Conservation (phyloP, 2,329 filamentous ascomycete genomes). For the Talaromyces sp. region DNA sequence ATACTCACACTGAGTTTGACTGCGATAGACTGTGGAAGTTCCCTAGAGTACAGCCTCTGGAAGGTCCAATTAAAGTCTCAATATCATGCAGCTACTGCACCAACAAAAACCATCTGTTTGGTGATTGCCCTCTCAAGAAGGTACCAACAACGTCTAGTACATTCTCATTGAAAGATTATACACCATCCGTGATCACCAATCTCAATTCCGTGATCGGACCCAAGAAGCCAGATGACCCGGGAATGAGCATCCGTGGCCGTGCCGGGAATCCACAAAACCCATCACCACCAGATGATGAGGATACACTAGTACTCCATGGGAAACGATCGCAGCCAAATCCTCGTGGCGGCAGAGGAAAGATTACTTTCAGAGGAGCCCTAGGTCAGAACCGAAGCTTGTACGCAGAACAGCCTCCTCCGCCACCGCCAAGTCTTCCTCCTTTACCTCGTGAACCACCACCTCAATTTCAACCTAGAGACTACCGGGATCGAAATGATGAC, state of each 20-base stretch:
- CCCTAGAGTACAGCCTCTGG: slow-evolving; percentile 22
- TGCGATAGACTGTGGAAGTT: slow-evolving; percentile 58
- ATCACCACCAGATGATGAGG: slow-evolving; percentile 35
- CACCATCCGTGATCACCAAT: slow-evolving; percentile 36
- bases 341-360: slow-evolving; percentile 27
- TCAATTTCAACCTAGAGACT: slow-evolving; percentile 13
- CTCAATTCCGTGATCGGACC: slow-evolving; percentile 26
- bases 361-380: slow-evolving; percentile 31
- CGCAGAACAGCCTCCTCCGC: slow-evolving; percentile 11
- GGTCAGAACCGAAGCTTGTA: slow-evolving; percentile 25
- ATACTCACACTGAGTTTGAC: slow-evolving; percentile 53
- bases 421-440: slow-evolving; percentile 9
- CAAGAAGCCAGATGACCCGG: slow-evolving; percentile 11
- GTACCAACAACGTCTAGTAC: slow-evolving; percentile 29
- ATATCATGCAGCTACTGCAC: slow-evolving; percentile 42
- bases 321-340: slow-evolving; percentile 8
- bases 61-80: slow-evolving; percentile 34
- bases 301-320: slow-evolving; percentile 24
- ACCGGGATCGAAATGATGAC: slow-evolving; percentile 26
- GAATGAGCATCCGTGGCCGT: slow-evolving; percentile 35
- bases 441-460: slow-evolving; percentile 12
- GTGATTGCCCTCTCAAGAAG: slow-evolving; percentile 38
- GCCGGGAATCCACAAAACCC: slow-evolving; percentile 27
- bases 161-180: slow-evolving; percentile 37
- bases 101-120: slow-evolving; percentile 40